Evolutionary conservation across 1,284 basidiomycete species (phyloP), one percentile per base, ranked within the genome.

Genomic region (Chondrostereum purpureum): DNA sequence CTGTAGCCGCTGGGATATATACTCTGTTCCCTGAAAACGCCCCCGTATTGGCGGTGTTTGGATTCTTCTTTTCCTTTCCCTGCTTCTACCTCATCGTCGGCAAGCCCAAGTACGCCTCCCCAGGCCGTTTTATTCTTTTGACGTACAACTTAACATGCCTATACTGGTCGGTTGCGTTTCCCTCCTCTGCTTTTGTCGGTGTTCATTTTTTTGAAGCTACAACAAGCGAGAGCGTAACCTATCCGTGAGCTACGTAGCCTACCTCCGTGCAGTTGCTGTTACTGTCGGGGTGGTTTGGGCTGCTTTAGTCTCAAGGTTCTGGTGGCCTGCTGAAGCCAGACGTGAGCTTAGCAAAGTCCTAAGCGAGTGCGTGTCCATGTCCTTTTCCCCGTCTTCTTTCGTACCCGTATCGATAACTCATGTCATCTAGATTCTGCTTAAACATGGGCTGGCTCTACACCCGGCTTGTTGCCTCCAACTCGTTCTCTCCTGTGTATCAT

Each of bases 281-380:
- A 84, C 78, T 0, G 75, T 80, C 4, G 94, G 94, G 12, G 91
- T 95, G 0, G 61, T 94, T 1, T 98, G 90, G 87, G 93, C 92
- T 0, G 78, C 83, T 2, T 64, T 96, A 20, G 81, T 97, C 11
- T 93, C 90, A 4, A 74, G 90, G 39, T 85, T 88, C 52, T 92
- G 93, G 83, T 98, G 94, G 93, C 94, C 95, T 1, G 80, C 89
- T 16, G 94, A 96, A 59, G 94, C 94, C 0, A 71, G 94, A 43
- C 72, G 88, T 21, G 93, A 97, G 64, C 70, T 99, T 2, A 80
- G 86, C 33, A 81, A 82, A 49, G 87, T 81, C 0, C 72, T 97
- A 3, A 86, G 90, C 65, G 92, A 97, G 90, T 88, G 57, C 62
- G 83, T 71, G 3, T 16, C 19, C 11, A 38, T 17, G 43, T 37